Percentiles rank a stretch among this genome's conserved stretches.
These are phyloP conservation scores for Chaetomium strumarium DNA, from an alignment of 2,329 filamentous ascomycete species.

Conservation along the genomic window DNA sequence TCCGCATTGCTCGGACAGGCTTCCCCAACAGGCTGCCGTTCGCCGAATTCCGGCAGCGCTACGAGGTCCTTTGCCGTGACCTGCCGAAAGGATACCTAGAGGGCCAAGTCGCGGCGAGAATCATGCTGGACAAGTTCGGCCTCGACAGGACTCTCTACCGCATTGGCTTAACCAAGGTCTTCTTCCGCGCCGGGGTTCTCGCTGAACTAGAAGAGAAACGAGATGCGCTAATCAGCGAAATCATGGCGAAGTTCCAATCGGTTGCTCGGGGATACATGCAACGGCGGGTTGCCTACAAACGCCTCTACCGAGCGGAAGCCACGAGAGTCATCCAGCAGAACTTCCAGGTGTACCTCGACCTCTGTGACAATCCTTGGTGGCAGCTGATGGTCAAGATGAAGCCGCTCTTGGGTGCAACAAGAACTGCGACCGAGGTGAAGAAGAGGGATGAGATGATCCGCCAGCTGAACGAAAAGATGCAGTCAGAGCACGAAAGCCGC, in stretches of 20 bases:
- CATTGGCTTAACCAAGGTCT: slow-evolving; percentile 93
- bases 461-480: slow-evolving; percentile 77
- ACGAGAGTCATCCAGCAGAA: slow-evolving; percentile 93
- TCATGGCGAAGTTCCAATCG: slow-evolving; percentile 90
- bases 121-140: slow-evolving; percentile 84
- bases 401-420: slow-evolving; percentile 83
- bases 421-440: slow-evolving; percentile 90
- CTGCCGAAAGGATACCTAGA: slow-evolving; percentile 90
- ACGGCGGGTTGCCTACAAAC: slow-evolving; percentile 82
- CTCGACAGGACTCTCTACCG: slow-evolving; percentile 84
- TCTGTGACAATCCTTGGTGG: slow-evolving; percentile 97
- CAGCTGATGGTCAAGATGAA: slow-evolving; percentile 91
- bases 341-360: slow-evolving; percentile 82
- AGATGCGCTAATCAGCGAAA: slow-evolving; percentile 85
- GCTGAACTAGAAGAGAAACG: slow-evolving; percentile 95
- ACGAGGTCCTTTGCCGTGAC: slow-evolving; percentile 84
- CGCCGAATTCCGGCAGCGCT: slow-evolving; percentile 88
- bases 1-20: slow-evolving; percentile 91
- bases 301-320: slow-evolving; percentile 88
- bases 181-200: slow-evolving; percentile 92
- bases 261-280: slow-evolving; percentile 86
- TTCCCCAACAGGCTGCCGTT: slow-evolving; percentile 94
- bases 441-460: slow-evolving; percentile 91
- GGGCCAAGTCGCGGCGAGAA: slow-evolving; percentile 74
- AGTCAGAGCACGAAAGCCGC: slow-evolving; percentile 65